Evolutionary conservation across 2,329 filamentous ascomycete species (phyloP).

Genomic region (Cladobotryum mycophilum): DNA sequence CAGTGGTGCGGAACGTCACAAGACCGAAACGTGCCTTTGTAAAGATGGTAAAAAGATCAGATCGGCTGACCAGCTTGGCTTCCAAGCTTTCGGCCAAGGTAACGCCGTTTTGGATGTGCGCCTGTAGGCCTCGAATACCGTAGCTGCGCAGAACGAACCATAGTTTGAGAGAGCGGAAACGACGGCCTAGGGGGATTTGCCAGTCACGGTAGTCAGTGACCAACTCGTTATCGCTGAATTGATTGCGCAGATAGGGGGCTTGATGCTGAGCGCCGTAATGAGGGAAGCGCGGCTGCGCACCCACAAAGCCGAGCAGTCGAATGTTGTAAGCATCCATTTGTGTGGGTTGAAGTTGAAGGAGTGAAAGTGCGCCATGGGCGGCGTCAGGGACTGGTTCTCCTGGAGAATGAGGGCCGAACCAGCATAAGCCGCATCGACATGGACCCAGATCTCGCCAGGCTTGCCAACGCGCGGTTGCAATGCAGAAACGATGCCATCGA

Average conservation of each 20-base stretch:
- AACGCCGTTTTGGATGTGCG: constrained; percentile 65
- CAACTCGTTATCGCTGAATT: constrained; percentile 70
- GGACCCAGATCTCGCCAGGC: constrained; percentile 68
- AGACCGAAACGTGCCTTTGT: constrained; percentile 71
- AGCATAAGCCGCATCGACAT: constrained; percentile 90
- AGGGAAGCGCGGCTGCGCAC: constrained; percentile 69
- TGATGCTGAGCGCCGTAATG: constrained; percentile 72
- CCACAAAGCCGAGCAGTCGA: constrained; percentile 77
- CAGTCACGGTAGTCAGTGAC: constrained; percentile 96
- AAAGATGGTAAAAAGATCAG: constrained; percentile 70
- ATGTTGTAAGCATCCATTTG: constrained; percentile 95
- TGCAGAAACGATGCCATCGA: constrained; percentile 56
- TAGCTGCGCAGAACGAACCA: constrained; percentile 91
- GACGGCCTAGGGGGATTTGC: constrained; percentile 87
- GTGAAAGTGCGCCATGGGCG: constrained; percentile 62
- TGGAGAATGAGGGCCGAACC: constrained; percentile 77
- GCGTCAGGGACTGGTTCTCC: constrained; percentile 66
- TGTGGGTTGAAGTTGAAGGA: constrained; percentile 95
- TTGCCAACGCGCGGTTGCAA: constrained; percentile 28
- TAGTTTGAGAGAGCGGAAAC: constrained; percentile 85
- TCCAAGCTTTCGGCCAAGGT: constrained; percentile 65
- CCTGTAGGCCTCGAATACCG: constrained; percentile 68
- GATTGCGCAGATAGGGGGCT: constrained; percentile 76
- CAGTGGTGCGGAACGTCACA: constrained; percentile 62
- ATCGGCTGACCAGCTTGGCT: constrained; percentile 47